Percentiles rank a stretch among this genome's conserved stretches.
Evolutionary conservation across 192 early-diverging fungal genomes (phyloP).

Genomic region (Podila clonocystis): DNA sequence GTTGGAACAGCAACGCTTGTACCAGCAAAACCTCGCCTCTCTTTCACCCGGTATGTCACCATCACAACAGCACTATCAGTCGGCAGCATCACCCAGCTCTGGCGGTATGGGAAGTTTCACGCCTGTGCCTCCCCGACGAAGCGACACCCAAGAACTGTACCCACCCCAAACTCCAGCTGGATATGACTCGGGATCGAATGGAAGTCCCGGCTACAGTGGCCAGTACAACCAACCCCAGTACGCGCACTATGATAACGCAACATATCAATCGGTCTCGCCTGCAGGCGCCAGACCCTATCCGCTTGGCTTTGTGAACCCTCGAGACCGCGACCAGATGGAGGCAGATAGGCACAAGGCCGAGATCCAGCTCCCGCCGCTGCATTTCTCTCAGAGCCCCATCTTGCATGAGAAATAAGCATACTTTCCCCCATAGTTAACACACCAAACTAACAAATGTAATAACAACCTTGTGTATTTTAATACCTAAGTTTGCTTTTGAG

Average conservation of each 20-base stretch:
- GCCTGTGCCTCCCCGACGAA: conserved; percentile 6
- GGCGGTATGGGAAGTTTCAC: conserved; percentile 1
- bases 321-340: conserved; percentile 26
- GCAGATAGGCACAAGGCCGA: conserved; percentile 35
- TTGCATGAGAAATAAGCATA: conserved; percentile 31
- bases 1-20: conserved; percentile 40
- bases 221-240: conserved; percentile 11
- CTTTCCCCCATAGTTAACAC: background rate
- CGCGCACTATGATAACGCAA: conserved; percentile 12
- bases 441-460: background rate
- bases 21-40: conserved; percentile 39
- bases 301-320: conserved; percentile 39
- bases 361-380: conserved; percentile 23
- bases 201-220: background rate
- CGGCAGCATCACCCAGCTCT: background rate
- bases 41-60: conserved; percentile 22
- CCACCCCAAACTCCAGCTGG: conserved; percentile 7
- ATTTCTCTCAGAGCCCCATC: conserved; percentile 42
- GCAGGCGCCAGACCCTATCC: conserved; percentile 24
- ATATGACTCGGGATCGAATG: conserved; percentile 1
- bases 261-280: conserved; percentile 12
- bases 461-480: background rate
- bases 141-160: conserved; percentile 28
- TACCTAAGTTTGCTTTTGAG: background rate
- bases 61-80: conserved; percentile 22